These are phyloP conservation scores for Coemansia sp. DNA, from an alignment of 192 early-diverging fungal genomes.

Conservation along the genomic window DNA sequence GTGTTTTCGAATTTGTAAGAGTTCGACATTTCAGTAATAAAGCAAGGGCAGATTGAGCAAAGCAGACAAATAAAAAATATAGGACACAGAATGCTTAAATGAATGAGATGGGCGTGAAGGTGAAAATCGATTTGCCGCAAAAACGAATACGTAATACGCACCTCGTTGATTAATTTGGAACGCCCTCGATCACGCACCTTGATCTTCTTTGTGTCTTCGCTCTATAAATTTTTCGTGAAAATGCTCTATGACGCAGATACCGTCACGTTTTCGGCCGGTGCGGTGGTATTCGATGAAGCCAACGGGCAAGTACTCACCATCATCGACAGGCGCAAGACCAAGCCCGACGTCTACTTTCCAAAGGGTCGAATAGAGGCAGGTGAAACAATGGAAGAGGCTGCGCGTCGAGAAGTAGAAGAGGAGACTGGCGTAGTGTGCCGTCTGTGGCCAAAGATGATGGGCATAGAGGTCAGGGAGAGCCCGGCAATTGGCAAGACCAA, in stretches of 20 bases:
- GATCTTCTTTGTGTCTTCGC: neutral
- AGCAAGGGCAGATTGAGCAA: neutral
- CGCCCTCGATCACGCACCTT: neutral
- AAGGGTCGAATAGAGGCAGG: constrained; percentile 37
- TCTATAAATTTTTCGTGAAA: no score
- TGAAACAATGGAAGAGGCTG: constrained; percentile 26
- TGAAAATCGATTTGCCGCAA: neutral
- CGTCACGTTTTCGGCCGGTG: constrained; percentile 40
- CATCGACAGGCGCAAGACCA: constrained; percentile 6
- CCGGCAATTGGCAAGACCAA: constrained; percentile 20
- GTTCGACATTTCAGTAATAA: constrained; percentile 20
- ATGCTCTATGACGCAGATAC: constrained; percentile 29
- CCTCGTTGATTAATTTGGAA: neutral
- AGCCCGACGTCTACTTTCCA: constrained; percentile 22
- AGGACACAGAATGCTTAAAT: neutral
- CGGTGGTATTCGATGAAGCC: constrained; percentile 34
- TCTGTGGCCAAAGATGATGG: constrained; percentile 24
- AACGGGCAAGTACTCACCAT: constrained; percentile 19
- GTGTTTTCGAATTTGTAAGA: constrained; percentile 37
- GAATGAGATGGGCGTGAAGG: neutral
- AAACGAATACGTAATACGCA: neutral
- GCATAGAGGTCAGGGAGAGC: constrained; percentile 25
- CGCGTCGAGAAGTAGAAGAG: constrained; percentile 37
- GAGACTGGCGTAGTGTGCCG: constrained; percentile 37
- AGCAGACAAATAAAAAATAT: neutral